phyloP scores from a whole-genome alignment of 352 stramenopile genomes.

The Globisporangium parvum region DNA sequence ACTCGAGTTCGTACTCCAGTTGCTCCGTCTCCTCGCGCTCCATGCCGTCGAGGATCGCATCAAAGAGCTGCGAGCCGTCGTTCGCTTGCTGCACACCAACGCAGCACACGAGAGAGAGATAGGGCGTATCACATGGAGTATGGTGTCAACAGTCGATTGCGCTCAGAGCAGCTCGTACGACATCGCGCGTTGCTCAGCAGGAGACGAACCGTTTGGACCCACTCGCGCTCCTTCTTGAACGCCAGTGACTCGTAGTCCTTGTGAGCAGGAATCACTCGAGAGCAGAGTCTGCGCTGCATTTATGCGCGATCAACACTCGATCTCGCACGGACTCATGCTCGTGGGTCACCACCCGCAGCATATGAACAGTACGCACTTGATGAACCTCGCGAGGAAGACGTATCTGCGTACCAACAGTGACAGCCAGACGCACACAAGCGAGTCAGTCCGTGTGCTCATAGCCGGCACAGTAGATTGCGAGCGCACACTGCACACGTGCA shows the following conservation, averaged over 20 bases:
- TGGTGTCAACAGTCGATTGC: not conserved
- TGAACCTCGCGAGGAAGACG: constrained; percentile 74
- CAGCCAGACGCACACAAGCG: too few species aligned
- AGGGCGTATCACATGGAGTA: not conserved
- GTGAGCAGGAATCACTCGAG: constrained; percentile 61
- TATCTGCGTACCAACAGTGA: constrained; percentile 34
- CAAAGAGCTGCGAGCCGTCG: constrained; percentile 55
- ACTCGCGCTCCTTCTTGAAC: constrained; percentile 59
- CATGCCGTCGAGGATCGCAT: constrained; percentile 78
- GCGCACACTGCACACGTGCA: too few species aligned
- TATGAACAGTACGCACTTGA: constrained; percentile 74
- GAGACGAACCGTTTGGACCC: constrained; percentile 44
- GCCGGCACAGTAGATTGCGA: too few species aligned
- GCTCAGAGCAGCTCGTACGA: too few species aligned
- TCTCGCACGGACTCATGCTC: too few species aligned
- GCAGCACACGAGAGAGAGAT: not conserved
- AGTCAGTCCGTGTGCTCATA: too few species aligned
- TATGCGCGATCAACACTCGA: not conserved
- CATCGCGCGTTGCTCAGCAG: not conserved
- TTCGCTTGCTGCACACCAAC: constrained; percentile 43
- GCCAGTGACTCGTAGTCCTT: constrained; percentile 46
- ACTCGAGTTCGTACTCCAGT: constrained; percentile 45
- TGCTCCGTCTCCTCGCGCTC: constrained; percentile 56
- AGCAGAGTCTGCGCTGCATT: constrained; percentile 40
- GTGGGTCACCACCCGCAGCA: too few species aligned